Percentiles rank a stretch among this genome's conserved stretches.
phyloP scores from a whole-genome alignment of 208 protist species.

The Leishmania tarentolae region DNA sequence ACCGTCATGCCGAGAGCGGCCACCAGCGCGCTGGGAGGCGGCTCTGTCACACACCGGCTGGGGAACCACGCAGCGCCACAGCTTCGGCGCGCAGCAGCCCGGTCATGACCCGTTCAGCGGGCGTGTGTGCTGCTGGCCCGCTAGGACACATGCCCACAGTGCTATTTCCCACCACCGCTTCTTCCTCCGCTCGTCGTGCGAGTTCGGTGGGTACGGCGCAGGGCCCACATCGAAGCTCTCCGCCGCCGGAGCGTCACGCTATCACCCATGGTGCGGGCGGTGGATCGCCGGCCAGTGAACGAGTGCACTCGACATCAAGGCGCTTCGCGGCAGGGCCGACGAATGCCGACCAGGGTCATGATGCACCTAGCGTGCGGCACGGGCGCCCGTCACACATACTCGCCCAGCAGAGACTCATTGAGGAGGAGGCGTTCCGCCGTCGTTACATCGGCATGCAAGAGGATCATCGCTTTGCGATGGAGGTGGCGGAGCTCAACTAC shows the following conservation, averaged over 20 bases:
- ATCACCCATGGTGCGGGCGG: neutral
- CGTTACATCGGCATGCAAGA: slow-evolving; percentile 30
- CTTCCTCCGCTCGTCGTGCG: neutral
- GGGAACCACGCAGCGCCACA: neutral
- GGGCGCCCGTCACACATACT: slow-evolving; percentile 10
- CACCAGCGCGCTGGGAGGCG: neutral
- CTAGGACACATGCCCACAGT: neutral
- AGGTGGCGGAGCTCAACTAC: slow-evolving; percentile 36
- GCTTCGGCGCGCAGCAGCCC: neutral
- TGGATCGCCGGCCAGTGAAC: neutral
- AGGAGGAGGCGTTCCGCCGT: slow-evolving; percentile 35
- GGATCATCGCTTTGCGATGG: slow-evolving; percentile 23
- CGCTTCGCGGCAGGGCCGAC: neutral
- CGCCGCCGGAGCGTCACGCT: neutral
- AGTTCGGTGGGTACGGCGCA: neutral
- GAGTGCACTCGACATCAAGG: neutral
- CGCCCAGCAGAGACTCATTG: slow-evolving; percentile 25
- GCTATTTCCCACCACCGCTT: neutral
- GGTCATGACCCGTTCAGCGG: neutral
- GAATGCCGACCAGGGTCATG: neutral
- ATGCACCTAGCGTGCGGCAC: neutral
- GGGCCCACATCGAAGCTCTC: neutral
- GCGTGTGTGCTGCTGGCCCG: neutral
- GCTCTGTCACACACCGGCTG: neutral
- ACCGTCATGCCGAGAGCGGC: neutral